phyloP scores from a whole-genome alignment of 148 eudicot species.

The Gaultheria prostrata region DNA sequence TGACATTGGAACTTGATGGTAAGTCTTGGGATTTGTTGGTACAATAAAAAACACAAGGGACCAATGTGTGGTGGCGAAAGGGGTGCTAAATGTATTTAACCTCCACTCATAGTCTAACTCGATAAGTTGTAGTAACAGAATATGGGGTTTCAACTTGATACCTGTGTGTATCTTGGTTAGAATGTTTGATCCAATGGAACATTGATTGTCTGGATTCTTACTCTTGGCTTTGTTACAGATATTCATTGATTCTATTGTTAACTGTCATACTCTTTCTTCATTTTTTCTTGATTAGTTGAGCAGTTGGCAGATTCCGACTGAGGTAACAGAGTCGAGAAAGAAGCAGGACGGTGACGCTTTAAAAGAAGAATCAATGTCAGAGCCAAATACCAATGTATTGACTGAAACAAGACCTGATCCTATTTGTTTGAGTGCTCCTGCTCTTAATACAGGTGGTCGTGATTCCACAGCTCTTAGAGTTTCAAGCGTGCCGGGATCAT shows the following conservation, averaged over 20 bases:
- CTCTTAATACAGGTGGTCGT: slow-evolving; percentile 89
- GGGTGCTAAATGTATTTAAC: slow-evolving; percentile 3
- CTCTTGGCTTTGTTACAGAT: background rate
- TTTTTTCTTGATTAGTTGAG: slow-evolving; percentile 51
- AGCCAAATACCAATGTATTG: slow-evolving; percentile 38
- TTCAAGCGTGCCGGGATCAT: slow-evolving; percentile 45
- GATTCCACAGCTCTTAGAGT: slow-evolving; percentile 68
- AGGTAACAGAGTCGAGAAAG: slow-evolving; percentile 71
- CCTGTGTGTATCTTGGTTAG: slow-evolving; percentile 1
- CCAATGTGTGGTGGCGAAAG: background rate
- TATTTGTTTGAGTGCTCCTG: slow-evolving; percentile 75
- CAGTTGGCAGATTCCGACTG: slow-evolving; percentile 94
- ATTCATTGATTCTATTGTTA: slow-evolving; percentile 8
- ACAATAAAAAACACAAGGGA: background rate
- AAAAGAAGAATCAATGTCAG: slow-evolving; percentile 48
- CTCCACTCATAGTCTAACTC: background rate
- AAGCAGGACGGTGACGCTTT: slow-evolving; percentile 57
- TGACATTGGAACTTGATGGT: background rate
- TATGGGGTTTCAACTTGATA: background rate
- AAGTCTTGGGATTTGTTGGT: background rate
- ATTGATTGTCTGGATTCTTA: background rate
- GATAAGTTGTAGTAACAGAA: background rate
- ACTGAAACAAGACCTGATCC: slow-evolving; percentile 62
- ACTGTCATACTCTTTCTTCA: background rate
- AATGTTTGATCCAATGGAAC: background rate